These are phyloP conservation scores for Pyronema omphalodes DNA, from an alignment of 495 filamentous ascomycete genomes.

Conservation along the genomic window DNA sequence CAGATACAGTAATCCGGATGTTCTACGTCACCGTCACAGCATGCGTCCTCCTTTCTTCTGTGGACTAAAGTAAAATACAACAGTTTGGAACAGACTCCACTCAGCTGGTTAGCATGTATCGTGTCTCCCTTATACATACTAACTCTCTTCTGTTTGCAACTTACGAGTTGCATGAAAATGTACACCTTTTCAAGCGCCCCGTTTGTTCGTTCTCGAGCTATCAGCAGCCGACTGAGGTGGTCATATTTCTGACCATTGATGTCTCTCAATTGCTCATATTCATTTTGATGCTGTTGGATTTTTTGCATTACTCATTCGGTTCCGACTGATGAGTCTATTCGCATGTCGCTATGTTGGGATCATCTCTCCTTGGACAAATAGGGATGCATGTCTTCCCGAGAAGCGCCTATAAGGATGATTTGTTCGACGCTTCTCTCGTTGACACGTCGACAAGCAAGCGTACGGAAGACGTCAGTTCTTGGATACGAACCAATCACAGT, in stretches of 20 bases:
- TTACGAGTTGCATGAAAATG: neutral
- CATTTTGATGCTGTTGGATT: neutral
- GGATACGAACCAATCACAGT: neutral
- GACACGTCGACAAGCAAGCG: constrained; percentile 3
- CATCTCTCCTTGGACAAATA: neutral
- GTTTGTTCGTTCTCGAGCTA: constrained; percentile 1
- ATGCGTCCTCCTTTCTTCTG: constrained; percentile 7
- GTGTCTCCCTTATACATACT: neutral
- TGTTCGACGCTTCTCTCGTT: constrained; percentile 3
- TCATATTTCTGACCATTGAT: neutral
- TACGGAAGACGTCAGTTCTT: neutral
- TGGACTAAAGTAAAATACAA: too few relatives aligned
- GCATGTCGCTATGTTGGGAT: neutral
- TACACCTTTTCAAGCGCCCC: neutral
- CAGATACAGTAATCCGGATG: too few relatives aligned
- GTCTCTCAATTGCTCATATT: neutral
- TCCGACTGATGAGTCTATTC: neutral
- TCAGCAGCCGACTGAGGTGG: neutral
- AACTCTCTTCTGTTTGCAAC: neutral
- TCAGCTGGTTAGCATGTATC: too few relatives aligned
- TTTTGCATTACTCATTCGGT: neutral
- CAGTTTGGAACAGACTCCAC: too few relatives aligned
- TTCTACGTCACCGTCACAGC: constrained; percentile 10
- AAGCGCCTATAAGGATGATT: neutral
- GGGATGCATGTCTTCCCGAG: neutral